Evolutionary conservation across 2,329 filamentous ascomycete species (phyloP).

Genomic region (Ophiosphaerella herpotricha): DNA sequence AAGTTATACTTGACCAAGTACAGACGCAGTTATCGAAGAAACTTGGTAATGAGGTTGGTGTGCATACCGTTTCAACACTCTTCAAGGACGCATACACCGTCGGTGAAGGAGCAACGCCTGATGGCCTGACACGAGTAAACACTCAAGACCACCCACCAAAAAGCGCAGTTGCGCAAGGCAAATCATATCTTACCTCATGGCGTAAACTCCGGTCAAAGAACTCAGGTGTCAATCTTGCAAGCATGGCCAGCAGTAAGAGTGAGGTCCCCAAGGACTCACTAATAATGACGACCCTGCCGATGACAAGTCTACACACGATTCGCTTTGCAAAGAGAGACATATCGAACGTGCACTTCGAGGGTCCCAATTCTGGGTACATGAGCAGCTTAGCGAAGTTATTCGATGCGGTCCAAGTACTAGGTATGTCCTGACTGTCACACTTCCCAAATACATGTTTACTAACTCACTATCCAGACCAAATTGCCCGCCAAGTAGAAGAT

Average conservation of each 20-base stretch:
- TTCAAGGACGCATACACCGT: conserved; percentile 70
- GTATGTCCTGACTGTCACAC: conserved; percentile 60
- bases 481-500: conserved; percentile 93
- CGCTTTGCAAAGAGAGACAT: conserved; percentile 75
- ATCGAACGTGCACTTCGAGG: conserved; percentile 70
- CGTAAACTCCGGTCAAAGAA: conserved; percentile 88
- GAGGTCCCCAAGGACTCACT: conserved; percentile 61
- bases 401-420: conserved; percentile 89
- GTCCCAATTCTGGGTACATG: conserved; percentile 91
- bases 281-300: conserved; percentile 58
- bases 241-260: conserved; percentile 48
- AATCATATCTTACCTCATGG: conserved; percentile 84
- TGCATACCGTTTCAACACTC: conserved; percentile 71
- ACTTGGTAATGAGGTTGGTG: conserved; percentile 89
- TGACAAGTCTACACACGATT: conserved; percentile 76
- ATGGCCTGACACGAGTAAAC: conserved; percentile 30
- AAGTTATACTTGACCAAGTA: conserved; percentile 83
- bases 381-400: conserved; percentile 85
- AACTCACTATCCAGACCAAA: conserved; percentile 69
- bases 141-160: conserved; percentile 40
- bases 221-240: conserved; percentile 60
- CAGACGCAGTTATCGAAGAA: conserved; percentile 78
- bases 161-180: conserved; percentile 54
- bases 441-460: conserved; percentile 1
- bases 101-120: conserved; percentile 33